Evolutionary conservation across 768 basidiomycete genomes (phyloP), one percentile per base, ranked within the genome.

Genomic region (Suillus weaverae): DNA sequence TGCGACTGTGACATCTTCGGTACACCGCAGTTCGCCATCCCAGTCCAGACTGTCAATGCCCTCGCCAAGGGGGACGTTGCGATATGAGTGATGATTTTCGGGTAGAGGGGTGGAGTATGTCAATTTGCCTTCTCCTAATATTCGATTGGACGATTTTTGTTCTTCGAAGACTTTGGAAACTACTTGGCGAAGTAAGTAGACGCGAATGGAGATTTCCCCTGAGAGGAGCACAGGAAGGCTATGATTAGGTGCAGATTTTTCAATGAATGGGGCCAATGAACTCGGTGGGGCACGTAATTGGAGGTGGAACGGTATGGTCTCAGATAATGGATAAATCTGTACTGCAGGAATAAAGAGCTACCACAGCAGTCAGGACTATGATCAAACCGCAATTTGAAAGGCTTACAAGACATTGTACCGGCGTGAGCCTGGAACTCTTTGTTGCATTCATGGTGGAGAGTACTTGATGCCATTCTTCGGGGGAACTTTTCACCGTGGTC

Each of bases 391-490:
- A 16, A 22, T 38, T 57, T 2, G 7, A 41, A 32, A 26, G 35
- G 77, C 84, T 69, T 75, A 89, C 88, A 68, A 87, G 82, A 68
- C 81, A 81, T 63, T 84, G 73, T 4, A 85, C 73, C 20, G 83
- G 81, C 18, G 76, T 71, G 22, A 81, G 60, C 11, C 69, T 65
- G 2, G 80, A 76, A 7, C 70, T 68, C 22, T 71, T 66, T 20
- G 79, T 76, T 35, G 79, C 77, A 51, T 79, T 73, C 69, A 89
- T 71, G n/a, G 72, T 71, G 35, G 81, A 79, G 14, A 78, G 74
- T 70, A 81, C 71, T 83, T 89, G 70, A 74, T 79, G 74, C 87
- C 88, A 91, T 70, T 90, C 89, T 70, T 89, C 89, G 9, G 89
- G 89, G 4, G 81, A 78, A 0, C 80, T 77, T 71, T 90, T 90